Conservation (phyloP, 225 moss, liverwort and hornwort species). For the Ulota crispa region DNA sequence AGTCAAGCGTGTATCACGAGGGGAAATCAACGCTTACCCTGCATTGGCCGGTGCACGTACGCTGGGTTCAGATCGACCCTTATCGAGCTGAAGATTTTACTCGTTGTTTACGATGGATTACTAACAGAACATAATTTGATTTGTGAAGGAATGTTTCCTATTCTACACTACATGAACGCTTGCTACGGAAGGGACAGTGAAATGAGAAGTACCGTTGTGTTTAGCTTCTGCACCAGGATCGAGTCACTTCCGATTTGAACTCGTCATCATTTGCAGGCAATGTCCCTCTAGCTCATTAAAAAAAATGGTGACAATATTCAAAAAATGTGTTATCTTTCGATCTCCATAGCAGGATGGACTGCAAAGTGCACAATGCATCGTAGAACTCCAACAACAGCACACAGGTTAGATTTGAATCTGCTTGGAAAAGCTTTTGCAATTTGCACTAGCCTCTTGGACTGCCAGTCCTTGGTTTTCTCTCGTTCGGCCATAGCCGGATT, state of each 20-base stretch:
- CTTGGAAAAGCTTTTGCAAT: constrained; percentile 18
- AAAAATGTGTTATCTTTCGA: neutral
- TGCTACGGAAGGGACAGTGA: neutral
- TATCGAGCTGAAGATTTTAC: neutral
- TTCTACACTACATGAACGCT: neutral
- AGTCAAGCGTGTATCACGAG: neutral
- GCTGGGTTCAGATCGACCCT: neutral
- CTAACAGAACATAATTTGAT: neutral
- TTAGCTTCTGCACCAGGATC: neutral
- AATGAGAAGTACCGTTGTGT: neutral
- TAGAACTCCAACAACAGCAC: accelerated
- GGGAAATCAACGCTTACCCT: neutral
- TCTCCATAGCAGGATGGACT: neutral
- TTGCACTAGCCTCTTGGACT: neutral
- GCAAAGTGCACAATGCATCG: neutral
- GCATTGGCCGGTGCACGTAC: neutral
- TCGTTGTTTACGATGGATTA: neutral
- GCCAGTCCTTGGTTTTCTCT: constrained; percentile 4
- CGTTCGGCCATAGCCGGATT: constrained; percentile 2
- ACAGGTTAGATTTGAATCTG: neutral
- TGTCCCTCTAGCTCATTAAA: neutral
- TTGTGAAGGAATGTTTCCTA: neutral
- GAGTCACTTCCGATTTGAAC: neutral
- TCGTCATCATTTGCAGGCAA: neutral
- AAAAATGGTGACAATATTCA: neutral